phyloP scores from a whole-genome alignment of 2,329 filamentous ascomycete genomes.

The Fusarium sp. region DNA sequence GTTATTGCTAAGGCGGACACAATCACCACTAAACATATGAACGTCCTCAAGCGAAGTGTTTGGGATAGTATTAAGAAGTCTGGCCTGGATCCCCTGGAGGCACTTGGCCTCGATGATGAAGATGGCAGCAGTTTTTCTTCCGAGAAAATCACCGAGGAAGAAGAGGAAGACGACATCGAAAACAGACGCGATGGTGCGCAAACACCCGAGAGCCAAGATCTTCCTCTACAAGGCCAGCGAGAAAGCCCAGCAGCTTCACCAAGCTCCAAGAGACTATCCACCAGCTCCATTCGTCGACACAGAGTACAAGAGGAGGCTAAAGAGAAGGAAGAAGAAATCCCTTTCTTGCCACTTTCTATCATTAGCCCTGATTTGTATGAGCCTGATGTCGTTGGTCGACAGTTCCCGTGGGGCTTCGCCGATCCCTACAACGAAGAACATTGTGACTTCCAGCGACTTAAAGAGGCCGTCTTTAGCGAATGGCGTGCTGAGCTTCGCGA shows the following conservation, averaged over 20 bases:
- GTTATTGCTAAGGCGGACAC: conserved; percentile 98
- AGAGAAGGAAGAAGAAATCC: conserved; percentile 67
- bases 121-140: conserved; percentile 70
- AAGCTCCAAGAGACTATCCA: conserved; percentile 60
- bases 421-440: conserved; percentile 91
- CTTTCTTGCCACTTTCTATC: conserved; percentile 88
- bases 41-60: conserved; percentile 88
- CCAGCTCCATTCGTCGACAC: conserved; percentile 58
- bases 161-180: conserved; percentile 48
- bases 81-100: conserved; percentile 87
- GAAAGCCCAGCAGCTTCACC: conserved; percentile 51
- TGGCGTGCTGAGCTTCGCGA: conserved; percentile 93
- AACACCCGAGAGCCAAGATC: conserved; percentile 50
- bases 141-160: conserved; percentile 67
- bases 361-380: conserved; percentile 95
- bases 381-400: conserved; percentile 80
- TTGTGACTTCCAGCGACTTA: conserved; percentile 92
- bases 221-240: conserved; percentile 54
- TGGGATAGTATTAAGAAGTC: conserved; percentile 88
- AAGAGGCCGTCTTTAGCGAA: conserved; percentile 91
- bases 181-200: conserved; percentile 31
- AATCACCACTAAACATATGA: conserved; percentile 95
- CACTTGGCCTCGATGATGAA: conserved; percentile 83
- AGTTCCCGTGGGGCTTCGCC: conserved; percentile 97
- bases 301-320: conserved; percentile 60